Evolutionary conservation across 2,329 filamentous ascomycete genomes (phyloP).

Genomic region (Akanthomyces lecanii): DNA sequence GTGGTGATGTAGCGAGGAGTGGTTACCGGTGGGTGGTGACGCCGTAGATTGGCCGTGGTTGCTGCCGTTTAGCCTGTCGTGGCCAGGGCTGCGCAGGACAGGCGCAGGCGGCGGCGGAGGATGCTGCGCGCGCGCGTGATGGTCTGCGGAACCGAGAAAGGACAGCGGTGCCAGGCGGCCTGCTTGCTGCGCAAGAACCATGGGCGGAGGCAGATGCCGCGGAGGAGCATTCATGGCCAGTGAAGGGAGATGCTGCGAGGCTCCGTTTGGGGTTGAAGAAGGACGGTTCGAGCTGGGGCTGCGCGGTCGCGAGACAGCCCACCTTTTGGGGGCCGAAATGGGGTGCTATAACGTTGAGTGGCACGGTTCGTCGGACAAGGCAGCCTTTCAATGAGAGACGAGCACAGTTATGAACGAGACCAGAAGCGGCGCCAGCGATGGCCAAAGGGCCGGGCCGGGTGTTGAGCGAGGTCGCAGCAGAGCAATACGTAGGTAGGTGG

Average conservation of each 20-base stretch:
- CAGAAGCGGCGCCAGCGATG: neutral
- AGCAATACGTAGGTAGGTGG: neutral
- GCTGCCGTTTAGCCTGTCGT: conserved; percentile 2
- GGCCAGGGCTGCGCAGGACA: conserved; percentile 9
- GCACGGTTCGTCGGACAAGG: neutral
- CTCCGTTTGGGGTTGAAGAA: neutral
- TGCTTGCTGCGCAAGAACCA: conserved; percentile 16
- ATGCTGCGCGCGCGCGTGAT: conserved; percentile 4
- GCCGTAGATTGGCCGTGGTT: conserved; percentile 4
- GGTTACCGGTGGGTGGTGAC: neutral
- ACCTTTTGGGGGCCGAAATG: conserved; percentile 8
- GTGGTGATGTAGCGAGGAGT: conserved; percentile 7
- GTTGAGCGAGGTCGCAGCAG: neutral
- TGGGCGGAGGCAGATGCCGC: conserved; percentile 15
- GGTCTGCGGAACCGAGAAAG: conserved; percentile 10
- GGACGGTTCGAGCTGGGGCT: neutral
- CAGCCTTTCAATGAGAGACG: neutral
- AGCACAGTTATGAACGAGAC: neutral
- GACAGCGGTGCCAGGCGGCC: conserved; percentile 15
- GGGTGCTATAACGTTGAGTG: neutral
- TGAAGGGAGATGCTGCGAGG: neutral
- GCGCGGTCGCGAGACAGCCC: conserved; percentile 11
- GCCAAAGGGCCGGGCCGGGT: neutral
- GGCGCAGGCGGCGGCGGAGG: conserved; percentile 8
- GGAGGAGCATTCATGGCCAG: conserved; percentile 12